A percentile compares a stretch with the other conserved stretches of the same genome.
phyloP scores from a whole-genome alignment of 2,329 filamentous ascomycete species.

The Neofusicoccum laricinum region DNA sequence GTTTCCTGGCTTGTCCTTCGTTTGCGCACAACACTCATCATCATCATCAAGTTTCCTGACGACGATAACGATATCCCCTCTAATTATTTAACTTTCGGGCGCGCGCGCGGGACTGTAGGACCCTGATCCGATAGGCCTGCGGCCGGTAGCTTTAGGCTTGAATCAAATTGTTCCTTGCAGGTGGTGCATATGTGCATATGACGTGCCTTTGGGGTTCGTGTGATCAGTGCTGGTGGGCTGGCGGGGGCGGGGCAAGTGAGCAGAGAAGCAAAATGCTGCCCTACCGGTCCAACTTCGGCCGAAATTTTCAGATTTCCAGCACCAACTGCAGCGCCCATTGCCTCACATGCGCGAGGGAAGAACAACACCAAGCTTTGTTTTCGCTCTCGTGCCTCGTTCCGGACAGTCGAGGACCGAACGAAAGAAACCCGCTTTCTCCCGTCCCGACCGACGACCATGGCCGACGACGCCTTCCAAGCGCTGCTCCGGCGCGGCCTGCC shows the following conservation, averaged over 20 bases:
- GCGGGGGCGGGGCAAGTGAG: conserved; percentile 1
- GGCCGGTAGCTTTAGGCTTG: neutral
- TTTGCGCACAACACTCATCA: too few species aligned
- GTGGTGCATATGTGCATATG: neutral
- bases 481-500: conserved; percentile 42
- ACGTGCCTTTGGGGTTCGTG: neutral
- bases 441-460: conserved; percentile 29
- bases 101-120: too few species aligned
- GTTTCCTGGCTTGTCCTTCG: neutral
- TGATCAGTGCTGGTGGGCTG: neutral
- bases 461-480: conserved; percentile 43
- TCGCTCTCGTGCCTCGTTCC: too few species aligned
- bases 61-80: neutral
- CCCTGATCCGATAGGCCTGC: neutral
- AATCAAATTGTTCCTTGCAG: neutral
- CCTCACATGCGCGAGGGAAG: too few species aligned
- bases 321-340: neutral
- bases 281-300: conserved; percentile 4
- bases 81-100: neutral
- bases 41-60: neutral
- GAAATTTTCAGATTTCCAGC: conserved; percentile 2
- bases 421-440: too few species aligned
- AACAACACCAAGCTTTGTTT: too few species aligned
- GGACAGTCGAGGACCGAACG: too few species aligned
- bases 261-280: neutral